Conservation (phyloP, 2,329 filamentous ascomycete species). For the Alternaria tenuissima region DNA sequence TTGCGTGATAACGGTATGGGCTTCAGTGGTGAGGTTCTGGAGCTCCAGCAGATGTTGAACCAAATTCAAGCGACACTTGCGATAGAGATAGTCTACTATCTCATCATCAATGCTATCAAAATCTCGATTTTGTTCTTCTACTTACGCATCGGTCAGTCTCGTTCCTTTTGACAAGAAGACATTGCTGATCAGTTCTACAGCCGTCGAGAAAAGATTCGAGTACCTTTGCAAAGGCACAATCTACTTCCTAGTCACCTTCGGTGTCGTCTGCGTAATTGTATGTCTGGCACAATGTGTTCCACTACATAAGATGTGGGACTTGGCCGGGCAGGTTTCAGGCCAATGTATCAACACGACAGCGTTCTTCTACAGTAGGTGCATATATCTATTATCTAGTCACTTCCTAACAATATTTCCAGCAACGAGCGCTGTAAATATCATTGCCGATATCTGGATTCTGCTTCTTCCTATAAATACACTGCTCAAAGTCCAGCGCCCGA, state of each 20-base stretch:
- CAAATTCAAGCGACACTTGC: constrained; percentile 36
- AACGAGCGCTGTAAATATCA: constrained; percentile 63
- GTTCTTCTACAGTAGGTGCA: constrained; percentile 22
- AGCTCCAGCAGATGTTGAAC: constrained; percentile 28
- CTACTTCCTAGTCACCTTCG: constrained; percentile 35
- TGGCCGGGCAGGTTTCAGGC: constrained; percentile 34
- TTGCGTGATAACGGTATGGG: constrained; percentile 37
- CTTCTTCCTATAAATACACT: constrained; percentile 85
- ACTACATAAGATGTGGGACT: constrained; percentile 45
- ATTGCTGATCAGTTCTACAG: constrained; percentile 16
- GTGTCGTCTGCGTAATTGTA: constrained; percentile 34
- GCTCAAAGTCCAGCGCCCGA: constrained; percentile 81
- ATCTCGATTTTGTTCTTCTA: constrained; percentile 48
- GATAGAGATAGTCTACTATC: constrained; percentile 45
- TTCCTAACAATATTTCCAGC: background rate
- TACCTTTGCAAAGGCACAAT: constrained; percentile 35
- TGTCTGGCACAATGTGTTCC: constrained; percentile 44
- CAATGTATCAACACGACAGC: constrained; percentile 46
- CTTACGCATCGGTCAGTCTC: constrained; percentile 42
- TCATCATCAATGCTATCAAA: constrained; percentile 42
- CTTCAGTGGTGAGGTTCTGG: constrained; percentile 28
- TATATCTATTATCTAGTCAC: background rate
- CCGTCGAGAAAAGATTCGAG: constrained; percentile 35
- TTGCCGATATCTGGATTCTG: constrained; percentile 85
- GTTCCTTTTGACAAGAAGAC: background rate